Base-by-base conservation (phyloP, 1,139 yeast species). In the Yamadazyma pseudoaaseri region DNA sequence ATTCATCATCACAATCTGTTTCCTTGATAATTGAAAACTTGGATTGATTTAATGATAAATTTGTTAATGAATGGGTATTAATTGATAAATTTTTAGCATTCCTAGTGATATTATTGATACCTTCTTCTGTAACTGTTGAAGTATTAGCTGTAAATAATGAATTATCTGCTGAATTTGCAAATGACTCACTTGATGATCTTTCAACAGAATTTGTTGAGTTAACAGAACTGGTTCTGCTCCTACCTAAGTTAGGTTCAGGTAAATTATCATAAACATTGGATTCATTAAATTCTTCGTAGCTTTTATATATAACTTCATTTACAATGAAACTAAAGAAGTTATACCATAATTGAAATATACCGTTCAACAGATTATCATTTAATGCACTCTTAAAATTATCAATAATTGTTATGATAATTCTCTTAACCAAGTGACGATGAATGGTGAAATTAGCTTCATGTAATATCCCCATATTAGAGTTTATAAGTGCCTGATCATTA, bases 241-340 rank as follows among this genome's bases (percentile, higher is more conserved):
- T 29, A 8, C 35, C 43, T 13, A 44, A 27, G 20, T 42, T 43
- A 14, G 47, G 49, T 27, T 42, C 49, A n/a, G 48, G 49, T 28
- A 45, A 39, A 12, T 33, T 27, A 8, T 38, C 43, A 17, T 11
- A 20, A 4, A 42, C 28, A 20, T 29, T 24, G 4, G 13, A 3
- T 17, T 30, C 36, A 24, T 28, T 34, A 26, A 36, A 23, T 8
- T 35, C 25, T 13, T 31, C 38, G 30, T 45, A 45, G 28, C 39
- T 35, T 15, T 39, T 39, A 14, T 39, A 26, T 6, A 45, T 30
- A 13, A 46, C 32, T 36, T 46, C 48, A 26, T 31, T 20, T 21
- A 46, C 33, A 26, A 44, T 24, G 22, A 34, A 45, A 8, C 20
- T 34, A 9, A 46, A 31, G 24, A 46, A 45, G 11, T 30, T 32